Base-by-base conservation (phyloP, 768 basidiomycete species). In the Candolleomyces aberdarensis region DNA sequence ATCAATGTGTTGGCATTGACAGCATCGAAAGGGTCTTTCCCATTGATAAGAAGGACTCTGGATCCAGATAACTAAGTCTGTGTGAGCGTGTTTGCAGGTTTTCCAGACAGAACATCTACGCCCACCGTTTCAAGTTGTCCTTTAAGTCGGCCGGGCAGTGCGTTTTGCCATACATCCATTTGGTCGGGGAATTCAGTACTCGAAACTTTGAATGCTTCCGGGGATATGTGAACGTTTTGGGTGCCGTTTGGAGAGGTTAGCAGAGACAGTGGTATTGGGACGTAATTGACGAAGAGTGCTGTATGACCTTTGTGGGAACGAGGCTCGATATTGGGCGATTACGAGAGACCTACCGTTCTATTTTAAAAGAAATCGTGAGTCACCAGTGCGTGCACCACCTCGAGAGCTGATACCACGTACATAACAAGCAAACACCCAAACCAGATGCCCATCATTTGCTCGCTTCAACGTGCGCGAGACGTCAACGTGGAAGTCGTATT, bases 401-500 rank as follows among this genome's bases (percentile, higher is more conserved):
- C 13, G 29, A 9, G 13, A 47, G 13, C 13, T 29, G n/a, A 11
- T 26, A 10, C 13, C 29, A 59, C 70, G 46, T 59, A 72, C 73
- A 68, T 80, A 86, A 68, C 85, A 87, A 22, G 71, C 64, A 65
- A 85, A 84, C 29, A 82, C 73, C 71, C 82, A 82, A 10, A 79
- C 78, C 63, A 80, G 82, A 66, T 87, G 85, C 0, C 85, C 85
- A 64, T 86, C 85, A 59, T 84, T 80, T 17, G 85, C 70, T 5
- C 83, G 75, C 67, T 84, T 84, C 59, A 85, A 70, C 0, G 85
- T 76, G 14, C 79, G 76, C 17, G 79, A 84, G n/a, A 86, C 69
- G 64, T 84, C 84, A 32, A 85, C 69, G 63, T 87, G 85, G 41
- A 86, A 72, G 64, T 84, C 81, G 57, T 81, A 82, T 47, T 86